These are phyloP conservation scores for Boletellus ananiceps DNA, from an alignment of 768 basidiomycete genomes.

Conservation along the genomic window DNA sequence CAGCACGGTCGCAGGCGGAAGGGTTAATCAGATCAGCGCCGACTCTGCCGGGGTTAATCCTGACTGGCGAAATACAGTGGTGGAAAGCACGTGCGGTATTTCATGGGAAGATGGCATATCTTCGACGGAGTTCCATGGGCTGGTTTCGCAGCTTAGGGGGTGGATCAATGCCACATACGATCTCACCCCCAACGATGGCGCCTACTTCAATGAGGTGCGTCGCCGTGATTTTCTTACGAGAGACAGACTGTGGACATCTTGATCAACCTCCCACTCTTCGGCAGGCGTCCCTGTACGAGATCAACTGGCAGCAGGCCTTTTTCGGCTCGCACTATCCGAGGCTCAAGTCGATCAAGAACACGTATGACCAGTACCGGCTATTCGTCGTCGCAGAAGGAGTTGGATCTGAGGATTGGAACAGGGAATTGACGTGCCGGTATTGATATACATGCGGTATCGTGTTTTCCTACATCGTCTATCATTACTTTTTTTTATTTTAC, in stretches of 20 bases:
- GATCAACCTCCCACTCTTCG: too few relatives aligned
- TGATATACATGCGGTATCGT: slow-evolving; percentile 8
- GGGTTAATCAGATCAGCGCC: slow-evolving; percentile 34
- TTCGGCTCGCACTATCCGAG: slow-evolving; percentile 42
- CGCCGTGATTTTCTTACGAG: too few relatives aligned
- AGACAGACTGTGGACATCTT: too few relatives aligned
- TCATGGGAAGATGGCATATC: slow-evolving; percentile 22
- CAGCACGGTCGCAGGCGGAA: slow-evolving; percentile 43
- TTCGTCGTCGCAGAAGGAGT: slow-evolving; percentile 12
- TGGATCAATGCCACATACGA: slow-evolving; percentile 28
- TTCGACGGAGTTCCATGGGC: slow-evolving; percentile 10
- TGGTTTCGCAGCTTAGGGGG: slow-evolving; percentile 11
- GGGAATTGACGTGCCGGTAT: slow-evolving; percentile 10
- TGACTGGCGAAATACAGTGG: slow-evolving; percentile 42
- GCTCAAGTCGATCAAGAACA: slow-evolving; percentile 38
- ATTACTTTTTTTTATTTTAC: too few relatives aligned
- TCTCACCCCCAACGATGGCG: slow-evolving; percentile 31
- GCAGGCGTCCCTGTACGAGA: slow-evolving; percentile 42
- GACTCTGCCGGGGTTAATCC: slow-evolving; percentile 43
- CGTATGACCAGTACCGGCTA: slow-evolving; percentile 9
- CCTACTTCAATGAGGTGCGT: slow-evolving; percentile 48
- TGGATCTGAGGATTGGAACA: slow-evolving; percentile 27
- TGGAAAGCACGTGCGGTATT: slow-evolving; percentile 24
- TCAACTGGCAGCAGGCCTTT: slow-evolving; percentile 38
- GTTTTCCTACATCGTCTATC: too few relatives aligned